Conservation (phyloP, 345 rosid genomes). For the Eucalyptus tenuipes region DNA sequence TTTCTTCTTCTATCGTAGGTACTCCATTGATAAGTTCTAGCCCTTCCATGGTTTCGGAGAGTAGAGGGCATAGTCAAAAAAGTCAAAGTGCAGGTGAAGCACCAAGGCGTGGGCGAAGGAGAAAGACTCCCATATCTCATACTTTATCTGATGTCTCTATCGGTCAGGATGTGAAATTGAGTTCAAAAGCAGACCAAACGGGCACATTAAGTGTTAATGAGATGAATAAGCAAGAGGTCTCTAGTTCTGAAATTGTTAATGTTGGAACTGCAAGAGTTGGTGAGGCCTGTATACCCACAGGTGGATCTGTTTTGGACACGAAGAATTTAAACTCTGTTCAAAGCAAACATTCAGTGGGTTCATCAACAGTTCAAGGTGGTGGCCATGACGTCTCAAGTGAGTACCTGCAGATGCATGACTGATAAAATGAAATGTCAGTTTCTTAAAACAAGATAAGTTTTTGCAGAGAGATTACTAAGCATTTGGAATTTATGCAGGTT, state of each 20-base stretch:
- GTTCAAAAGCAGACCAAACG: background rate
- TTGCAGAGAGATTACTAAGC: background rate
- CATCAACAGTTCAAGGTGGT: background rate
- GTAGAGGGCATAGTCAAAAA: constrained; percentile 35
- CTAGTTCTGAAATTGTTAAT: background rate
- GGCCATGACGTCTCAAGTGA: background rate
- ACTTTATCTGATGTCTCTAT: constrained; percentile 9
- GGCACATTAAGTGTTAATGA: background rate
- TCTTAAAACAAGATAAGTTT: background rate
- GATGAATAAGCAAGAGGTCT: background rate
- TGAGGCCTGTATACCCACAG: background rate
- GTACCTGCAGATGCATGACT: background rate
- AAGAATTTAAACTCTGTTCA: background rate
- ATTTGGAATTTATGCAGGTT: background rate
- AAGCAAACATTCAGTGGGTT: background rate
- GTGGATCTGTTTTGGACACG: background rate
- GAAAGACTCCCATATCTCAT: constrained; percentile 13
- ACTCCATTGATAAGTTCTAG: background rate
- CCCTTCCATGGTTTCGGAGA: constrained; percentile 3
- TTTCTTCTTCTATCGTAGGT: constrained; percentile 6
- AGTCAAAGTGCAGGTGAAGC: constrained; percentile 15
- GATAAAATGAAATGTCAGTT: background rate
- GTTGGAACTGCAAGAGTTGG: background rate
- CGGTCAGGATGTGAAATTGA: background rate
- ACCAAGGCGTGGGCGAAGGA: constrained; percentile 27